Conservation (phyloP, 1,284 basidiomycete species). For the Quambalaria eucalypti region DNA sequence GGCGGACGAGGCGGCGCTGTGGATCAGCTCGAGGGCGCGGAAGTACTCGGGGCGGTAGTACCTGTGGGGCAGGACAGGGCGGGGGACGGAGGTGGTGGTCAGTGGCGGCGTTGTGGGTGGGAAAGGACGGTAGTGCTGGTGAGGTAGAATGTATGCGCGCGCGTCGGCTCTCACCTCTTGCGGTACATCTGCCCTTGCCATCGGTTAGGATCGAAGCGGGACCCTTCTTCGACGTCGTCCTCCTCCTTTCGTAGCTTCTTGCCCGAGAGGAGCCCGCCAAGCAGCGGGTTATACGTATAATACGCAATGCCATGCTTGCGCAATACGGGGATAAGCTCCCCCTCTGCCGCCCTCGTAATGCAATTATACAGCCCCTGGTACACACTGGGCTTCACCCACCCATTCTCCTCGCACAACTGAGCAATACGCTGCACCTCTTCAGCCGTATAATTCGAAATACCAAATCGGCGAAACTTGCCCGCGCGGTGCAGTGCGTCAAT, state of each 20-base stretch:
- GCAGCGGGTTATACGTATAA: conserved; percentile 48
- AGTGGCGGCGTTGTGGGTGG: too few species aligned
- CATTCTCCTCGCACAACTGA: conserved; percentile 54
- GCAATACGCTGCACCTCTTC: conserved; percentile 62
- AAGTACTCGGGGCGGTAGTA: conserved; percentile 35
- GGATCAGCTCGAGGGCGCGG: conserved; percentile 38
- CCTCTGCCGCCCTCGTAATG: conserved; percentile 19
- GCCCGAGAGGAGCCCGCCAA: conserved; percentile 30
- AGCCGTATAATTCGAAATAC: conserved; percentile 54
- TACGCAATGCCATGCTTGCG: conserved; percentile 55
- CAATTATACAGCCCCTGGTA: conserved; percentile 56
- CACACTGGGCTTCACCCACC: conserved; percentile 58
- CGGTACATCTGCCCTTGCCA: conserved; percentile 26
- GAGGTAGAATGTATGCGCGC: too few species aligned
- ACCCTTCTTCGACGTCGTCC: conserved; percentile 12
- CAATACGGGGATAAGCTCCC: conserved; percentile 22
- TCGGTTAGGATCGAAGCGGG: conserved; percentile 22
- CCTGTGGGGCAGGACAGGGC: too few species aligned
- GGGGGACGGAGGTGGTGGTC: too few species aligned
- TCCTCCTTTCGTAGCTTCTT: background rate
- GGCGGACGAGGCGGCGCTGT: conserved; percentile 19
- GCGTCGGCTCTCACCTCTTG: too few species aligned
- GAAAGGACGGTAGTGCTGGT: too few species aligned
- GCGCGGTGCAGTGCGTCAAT: conserved; percentile 54
- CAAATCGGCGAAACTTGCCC: conserved; percentile 53